phyloP scores from a whole-genome alignment of 192 early-diverging fungal genomes.

The Ambispora gerdemannii region DNA sequence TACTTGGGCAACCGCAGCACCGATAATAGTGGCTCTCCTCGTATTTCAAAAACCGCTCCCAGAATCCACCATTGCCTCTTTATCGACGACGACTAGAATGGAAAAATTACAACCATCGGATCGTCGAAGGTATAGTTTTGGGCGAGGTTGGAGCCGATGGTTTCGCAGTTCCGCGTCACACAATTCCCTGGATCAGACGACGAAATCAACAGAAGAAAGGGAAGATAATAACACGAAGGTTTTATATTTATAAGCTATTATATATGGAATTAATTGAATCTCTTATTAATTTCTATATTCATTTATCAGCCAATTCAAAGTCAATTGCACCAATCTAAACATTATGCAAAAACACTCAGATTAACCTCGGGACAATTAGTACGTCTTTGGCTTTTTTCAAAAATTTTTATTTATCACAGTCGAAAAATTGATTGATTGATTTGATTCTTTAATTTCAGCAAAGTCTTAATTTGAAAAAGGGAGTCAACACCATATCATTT shows the following conservation, averaged over 20 bases:
- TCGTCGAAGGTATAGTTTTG: conserved; percentile 36
- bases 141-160: conserved; percentile 41
- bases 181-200: neutral
- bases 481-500: conserved; percentile 88
- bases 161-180: conserved; percentile 32
- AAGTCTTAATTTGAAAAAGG: conserved; percentile 72
- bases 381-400: neutral
- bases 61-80: conserved; percentile 29
- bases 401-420: neutral
- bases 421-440: neutral
- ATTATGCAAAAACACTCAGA: conserved; percentile 86
- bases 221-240: neutral
- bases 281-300: neutral
- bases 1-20: conserved; percentile 57
- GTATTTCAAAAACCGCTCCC: conserved; percentile 57
- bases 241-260: too few relatives aligned
- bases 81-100: neutral
- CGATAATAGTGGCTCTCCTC: conserved; percentile 56
- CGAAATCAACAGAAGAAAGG: neutral
- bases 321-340: conserved; percentile 24
- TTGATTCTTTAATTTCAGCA: conserved; percentile 35
- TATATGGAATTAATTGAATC: too few relatives aligned
- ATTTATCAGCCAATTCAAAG: neutral
- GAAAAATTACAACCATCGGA: conserved; percentile 28
- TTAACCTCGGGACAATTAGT: conserved; percentile 89